phyloP scores from a whole-genome alignment of 1,284 basidiomycete genomes.

The Neolentinus lepideus region DNA sequence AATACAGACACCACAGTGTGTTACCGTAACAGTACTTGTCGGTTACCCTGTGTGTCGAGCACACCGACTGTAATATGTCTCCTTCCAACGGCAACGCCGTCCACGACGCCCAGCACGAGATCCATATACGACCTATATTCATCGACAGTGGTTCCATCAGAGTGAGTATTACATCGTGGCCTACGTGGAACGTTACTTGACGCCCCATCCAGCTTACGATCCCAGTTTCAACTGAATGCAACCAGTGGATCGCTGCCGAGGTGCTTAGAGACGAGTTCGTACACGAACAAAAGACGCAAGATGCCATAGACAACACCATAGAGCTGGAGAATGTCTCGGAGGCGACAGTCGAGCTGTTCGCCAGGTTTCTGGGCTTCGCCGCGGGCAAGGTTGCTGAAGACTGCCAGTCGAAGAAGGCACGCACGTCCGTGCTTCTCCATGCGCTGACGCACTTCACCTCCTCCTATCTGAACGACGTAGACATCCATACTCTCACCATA shows the following conservation, averaged over 20 bases:
- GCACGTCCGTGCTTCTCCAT: slow-evolving; percentile 65
- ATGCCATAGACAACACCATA: slow-evolving; percentile 42
- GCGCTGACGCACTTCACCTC: slow-evolving; percentile 75
- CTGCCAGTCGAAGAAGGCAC: slow-evolving; percentile 43
- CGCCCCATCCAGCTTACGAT: slow-evolving; percentile 57
- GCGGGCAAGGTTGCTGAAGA: slow-evolving; percentile 54
- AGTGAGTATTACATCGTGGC: slow-evolving; percentile 30
- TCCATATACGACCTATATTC: slow-evolving; percentile 58
- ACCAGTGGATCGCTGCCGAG: slow-evolving; percentile 87
- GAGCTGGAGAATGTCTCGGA: slow-evolving; percentile 51
- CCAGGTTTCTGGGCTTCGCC: slow-evolving; percentile 74
- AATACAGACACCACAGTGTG: not conserved
- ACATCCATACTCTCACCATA: slow-evolving; percentile 78
- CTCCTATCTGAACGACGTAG: slow-evolving; percentile 67
- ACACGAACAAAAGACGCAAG: slow-evolving; percentile 52
- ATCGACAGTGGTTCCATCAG: slow-evolving; percentile 55
- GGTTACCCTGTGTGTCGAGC: not conserved
- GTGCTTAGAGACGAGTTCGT: slow-evolving; percentile 83
- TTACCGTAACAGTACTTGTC: not conserved
- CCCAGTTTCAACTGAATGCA: slow-evolving; percentile 68
- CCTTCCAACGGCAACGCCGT: not conserved
- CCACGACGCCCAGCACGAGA: slow-evolving; percentile 16
- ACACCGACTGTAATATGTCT: not conserved
- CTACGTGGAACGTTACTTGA: not conserved
- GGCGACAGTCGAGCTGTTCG: slow-evolving; percentile 69